Conservation (phyloP, 495 filamentous ascomycete species). For the Talaromyces ruber region DNA sequence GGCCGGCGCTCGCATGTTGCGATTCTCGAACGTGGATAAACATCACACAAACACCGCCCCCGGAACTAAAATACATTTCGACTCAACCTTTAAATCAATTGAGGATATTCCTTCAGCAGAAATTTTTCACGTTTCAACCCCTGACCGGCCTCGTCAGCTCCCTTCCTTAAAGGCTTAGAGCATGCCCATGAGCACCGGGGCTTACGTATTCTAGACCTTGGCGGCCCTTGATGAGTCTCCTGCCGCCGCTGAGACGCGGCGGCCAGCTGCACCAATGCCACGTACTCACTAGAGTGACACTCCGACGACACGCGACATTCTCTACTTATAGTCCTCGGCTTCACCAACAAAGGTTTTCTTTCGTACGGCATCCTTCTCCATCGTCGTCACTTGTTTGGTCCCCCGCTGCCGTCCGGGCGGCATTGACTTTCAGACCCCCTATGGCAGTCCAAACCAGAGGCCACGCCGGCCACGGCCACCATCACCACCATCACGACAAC, state of each 20-base stretch:
- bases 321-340: neutral
- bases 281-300: neutral
- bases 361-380: neutral
- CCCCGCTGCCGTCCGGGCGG: neutral
- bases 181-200: neutral
- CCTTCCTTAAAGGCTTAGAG: neutral
- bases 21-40: neutral
- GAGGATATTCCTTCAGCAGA: no score
- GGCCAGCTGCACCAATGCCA: slow-evolving; percentile 2
- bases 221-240: slow-evolving; percentile 5
- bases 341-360: neutral
- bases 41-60: neutral
- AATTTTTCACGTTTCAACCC: neutral
- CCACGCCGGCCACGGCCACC: slow-evolving; percentile 29
- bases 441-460: slow-evolving; percentile 33
- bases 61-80: no score
- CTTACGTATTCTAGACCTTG: neutral
- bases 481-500: slow-evolving; percentile 80
- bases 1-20: neutral
- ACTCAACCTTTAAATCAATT: no score
- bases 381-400: neutral
- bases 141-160: neutral
- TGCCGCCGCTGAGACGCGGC: slow-evolving; percentile 5
- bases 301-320: neutral
- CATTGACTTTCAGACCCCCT: neutral